A percentile compares a stretch with the other conserved stretches of the same genome.
phyloP scores from a whole-genome alignment of 768 basidiomycete genomes.

The Phaeotremella skinneri region DNA sequence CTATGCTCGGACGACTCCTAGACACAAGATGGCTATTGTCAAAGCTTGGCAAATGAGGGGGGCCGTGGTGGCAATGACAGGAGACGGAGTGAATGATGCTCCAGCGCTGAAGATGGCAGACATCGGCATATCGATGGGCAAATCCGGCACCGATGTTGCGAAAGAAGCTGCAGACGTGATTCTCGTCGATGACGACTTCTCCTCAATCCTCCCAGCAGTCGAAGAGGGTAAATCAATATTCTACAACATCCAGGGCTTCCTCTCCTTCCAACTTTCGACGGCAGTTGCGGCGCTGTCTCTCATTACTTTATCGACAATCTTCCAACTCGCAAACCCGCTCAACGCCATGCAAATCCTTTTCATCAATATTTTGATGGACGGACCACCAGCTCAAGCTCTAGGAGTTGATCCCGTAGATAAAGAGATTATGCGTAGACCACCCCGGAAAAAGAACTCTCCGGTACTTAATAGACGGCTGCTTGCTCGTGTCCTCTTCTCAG shows the following conservation, averaged over 20 bases:
- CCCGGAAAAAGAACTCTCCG: slow-evolving; percentile 85
- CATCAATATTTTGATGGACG: slow-evolving; percentile 98
- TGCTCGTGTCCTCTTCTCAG: slow-evolving; percentile 83
- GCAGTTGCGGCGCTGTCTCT: slow-evolving; percentile 94
- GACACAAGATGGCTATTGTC: slow-evolving; percentile 97
- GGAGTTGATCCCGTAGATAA: slow-evolving; percentile 96
- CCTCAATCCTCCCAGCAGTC: slow-evolving; percentile 86
- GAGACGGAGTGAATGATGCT: slow-evolving; percentile 96
- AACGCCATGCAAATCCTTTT: slow-evolving; percentile 99
- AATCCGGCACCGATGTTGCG: slow-evolving; percentile 96
- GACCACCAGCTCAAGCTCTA: slow-evolving; percentile 92
- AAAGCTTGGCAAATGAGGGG: slow-evolving; percentile 88
- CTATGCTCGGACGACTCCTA: slow-evolving; percentile 91
- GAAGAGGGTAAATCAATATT: slow-evolving; percentile 98
- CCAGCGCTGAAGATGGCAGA: slow-evolving; percentile 97
- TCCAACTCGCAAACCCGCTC: slow-evolving; percentile 84
- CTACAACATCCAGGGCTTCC: slow-evolving; percentile 97
- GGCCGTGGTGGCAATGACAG: slow-evolving; percentile 93
- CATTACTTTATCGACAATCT: slow-evolving; percentile 88
- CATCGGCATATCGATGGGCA: slow-evolving; percentile 97
- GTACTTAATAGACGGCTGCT: slow-evolving; percentile 75
- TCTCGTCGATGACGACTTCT: slow-evolving; percentile 95
- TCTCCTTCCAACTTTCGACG: slow-evolving; percentile 94
- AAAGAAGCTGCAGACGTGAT: slow-evolving; percentile 98
- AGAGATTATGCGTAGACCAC: slow-evolving; percentile 86